Conservation (phyloP, 306 rosid species). For the Begonia fuchsioides region DNA sequence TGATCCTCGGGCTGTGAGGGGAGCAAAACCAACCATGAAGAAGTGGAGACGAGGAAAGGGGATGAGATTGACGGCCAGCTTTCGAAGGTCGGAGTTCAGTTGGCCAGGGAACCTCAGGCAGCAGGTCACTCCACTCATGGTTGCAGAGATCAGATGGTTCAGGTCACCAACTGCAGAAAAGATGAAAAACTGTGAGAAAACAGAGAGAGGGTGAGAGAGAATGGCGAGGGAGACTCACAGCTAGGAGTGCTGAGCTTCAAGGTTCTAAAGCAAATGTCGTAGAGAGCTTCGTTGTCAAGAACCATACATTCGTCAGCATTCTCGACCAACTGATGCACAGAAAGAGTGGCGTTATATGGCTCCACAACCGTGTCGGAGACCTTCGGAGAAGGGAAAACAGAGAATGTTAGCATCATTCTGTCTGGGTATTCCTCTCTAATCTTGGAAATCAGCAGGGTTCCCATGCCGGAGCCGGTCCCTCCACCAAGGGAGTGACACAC, state of each 20-base stretch:
- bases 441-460: constrained; percentile 77
- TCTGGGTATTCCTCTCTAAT: constrained; percentile 90
- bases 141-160: constrained; percentile 86
- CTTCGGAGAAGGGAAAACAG: constrained; percentile 92
- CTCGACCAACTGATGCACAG: constrained; percentile 87
- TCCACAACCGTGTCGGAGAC: constrained; percentile 95
- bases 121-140: constrained; percentile 94
- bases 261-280: constrained; percentile 92
- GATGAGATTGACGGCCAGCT: constrained; percentile 78
- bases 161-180: constrained; percentile 66
- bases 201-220: neutral
- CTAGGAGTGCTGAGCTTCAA: constrained; percentile 93
- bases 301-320: constrained; percentile 97
- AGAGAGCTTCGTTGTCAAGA: constrained; percentile 89
- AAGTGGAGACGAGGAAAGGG: constrained; percentile 95
- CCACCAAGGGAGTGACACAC: constrained; percentile 96
- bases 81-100: constrained; percentile 76
- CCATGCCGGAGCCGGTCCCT: constrained; percentile 96
- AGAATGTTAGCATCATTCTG: constrained; percentile 90
- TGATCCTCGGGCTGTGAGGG: constrained; percentile 88
- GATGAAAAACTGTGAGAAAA: neutral
- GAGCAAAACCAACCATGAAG: constrained; percentile 94
- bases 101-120: constrained; percentile 92
- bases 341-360: constrained; percentile 87
- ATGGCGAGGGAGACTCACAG: constrained; percentile 30